Evolutionary conservation across 495 filamentous ascomycete species (phyloP).

Genomic region (Annulohypoxylon maeteangense): DNA sequence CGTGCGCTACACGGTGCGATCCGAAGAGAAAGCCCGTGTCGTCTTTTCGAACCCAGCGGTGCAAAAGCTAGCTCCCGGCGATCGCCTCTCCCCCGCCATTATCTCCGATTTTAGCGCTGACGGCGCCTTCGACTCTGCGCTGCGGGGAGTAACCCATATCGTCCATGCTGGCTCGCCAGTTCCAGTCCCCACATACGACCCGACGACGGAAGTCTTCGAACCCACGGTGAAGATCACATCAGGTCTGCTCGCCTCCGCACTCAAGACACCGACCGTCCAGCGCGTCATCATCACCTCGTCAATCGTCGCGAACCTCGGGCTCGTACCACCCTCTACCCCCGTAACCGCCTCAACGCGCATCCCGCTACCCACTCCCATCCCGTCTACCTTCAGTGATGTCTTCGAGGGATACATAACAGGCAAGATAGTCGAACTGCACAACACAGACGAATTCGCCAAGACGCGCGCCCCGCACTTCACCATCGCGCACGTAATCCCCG

Average conservation of each 20-base stretch:
- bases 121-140: slow-evolving; percentile 58
- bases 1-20: slow-evolving; percentile 52
- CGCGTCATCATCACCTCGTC: slow-evolving; percentile 53
- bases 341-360: slow-evolving; percentile 33
- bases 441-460: slow-evolving; percentile 48
- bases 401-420: slow-evolving; percentile 50
- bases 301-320: slow-evolving; percentile 31
- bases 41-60: slow-evolving; percentile 45
- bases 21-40: slow-evolving; percentile 44
- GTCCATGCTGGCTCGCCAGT: slow-evolving; percentile 62
- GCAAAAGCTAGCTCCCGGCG: slow-evolving; percentile 37
- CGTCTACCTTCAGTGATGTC: slow-evolving; percentile 18
- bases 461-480: slow-evolving; percentile 50
- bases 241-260: slow-evolving; percentile 47
- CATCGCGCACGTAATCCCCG: slow-evolving; percentile 54
- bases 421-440: slow-evolving; percentile 51
- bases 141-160: slow-evolving; percentile 57
- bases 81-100: slow-evolving; percentile 48
- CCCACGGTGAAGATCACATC: slow-evolving; percentile 46
- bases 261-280: slow-evolving; percentile 40
- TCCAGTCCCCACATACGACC: slow-evolving; percentile 33
- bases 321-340: slow-evolving; percentile 22
- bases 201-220: slow-evolving; percentile 41
- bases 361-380: slow-evolving; percentile 24
- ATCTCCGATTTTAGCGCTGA: slow-evolving; percentile 58